Evolutionary conservation across 371 early-diverging fungal genomes (phyloP).

Genomic region (Zychaea mexicana): DNA sequence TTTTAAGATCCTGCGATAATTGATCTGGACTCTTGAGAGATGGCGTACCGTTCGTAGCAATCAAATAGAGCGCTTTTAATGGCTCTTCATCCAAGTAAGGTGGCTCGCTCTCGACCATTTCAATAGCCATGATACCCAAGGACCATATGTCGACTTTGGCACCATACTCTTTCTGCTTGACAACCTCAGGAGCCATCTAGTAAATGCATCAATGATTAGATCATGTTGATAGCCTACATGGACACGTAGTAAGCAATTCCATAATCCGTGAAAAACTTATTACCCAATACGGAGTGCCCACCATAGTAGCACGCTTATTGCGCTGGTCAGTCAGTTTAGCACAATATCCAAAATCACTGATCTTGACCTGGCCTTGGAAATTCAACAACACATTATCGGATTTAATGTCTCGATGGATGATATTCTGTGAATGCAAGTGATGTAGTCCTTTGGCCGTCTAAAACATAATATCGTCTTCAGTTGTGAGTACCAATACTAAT

Average conservation of each 20-base stretch:
- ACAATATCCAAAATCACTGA: conserved; percentile 93
- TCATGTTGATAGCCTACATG: no score
- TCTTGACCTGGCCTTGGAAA: conserved; percentile 91
- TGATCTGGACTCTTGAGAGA: conserved; percentile 86
- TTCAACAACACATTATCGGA: conserved; percentile 93
- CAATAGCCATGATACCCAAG: conserved; percentile 94
- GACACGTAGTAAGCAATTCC: background rate
- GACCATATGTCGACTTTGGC: conserved; percentile 95
- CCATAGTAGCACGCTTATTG: conserved; percentile 90
- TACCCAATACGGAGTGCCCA: conserved; percentile 86
- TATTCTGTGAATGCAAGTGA: conserved; percentile 89
- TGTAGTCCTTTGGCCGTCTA: conserved; percentile 85
- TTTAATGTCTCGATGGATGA: conserved; percentile 98
- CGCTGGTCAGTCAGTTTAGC: conserved; percentile 82
- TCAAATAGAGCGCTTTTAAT: conserved; percentile 92
- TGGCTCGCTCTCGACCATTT: conserved; percentile 97
- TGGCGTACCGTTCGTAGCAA: conserved; percentile 97
- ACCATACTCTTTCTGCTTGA: conserved; percentile 90
- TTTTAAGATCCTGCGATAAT: conserved; percentile 79
- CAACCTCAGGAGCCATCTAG: conserved; percentile 89
- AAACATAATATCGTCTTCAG: no score
- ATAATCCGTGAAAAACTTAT: background rate
- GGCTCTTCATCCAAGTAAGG: conserved; percentile 97
- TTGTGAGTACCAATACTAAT: no score
- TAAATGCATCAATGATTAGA: background rate